Evolutionary conservation across 2,329 filamentous ascomycete species (phyloP), one percentile per base, ranked within the genome.

Genomic region (Ophiosphaerella herpotricha): DNA sequence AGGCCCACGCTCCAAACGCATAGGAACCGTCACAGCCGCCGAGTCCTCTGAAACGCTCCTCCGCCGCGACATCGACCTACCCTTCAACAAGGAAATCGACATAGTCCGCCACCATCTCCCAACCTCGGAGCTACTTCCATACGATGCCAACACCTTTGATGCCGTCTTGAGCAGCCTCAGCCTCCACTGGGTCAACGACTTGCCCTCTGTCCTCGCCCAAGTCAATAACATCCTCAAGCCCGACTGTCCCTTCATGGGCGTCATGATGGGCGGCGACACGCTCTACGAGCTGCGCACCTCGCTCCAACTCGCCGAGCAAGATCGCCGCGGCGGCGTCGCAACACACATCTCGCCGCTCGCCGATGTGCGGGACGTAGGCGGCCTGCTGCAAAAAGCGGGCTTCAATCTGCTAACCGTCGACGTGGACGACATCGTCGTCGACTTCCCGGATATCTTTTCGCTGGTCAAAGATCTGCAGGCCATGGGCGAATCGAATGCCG

Each of bases 371-470:
- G 95, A 99, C 68, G 84, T 97, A 1, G 94, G 94, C 2, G 92
- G 91, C 1, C 77, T 99, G 46, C 77, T 99, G 55, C 89, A 90
- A 61, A 86, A 87, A 55, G 90, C 93, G 0, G 91, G 92, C 14
- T 99, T 97, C 79, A 95, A 92, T 74, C 88, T 99, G 79, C 80
- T 97, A 63, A 99, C 95, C 0, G 91, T 99, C 1, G 94, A 99
- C 66, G 87, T 99, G 12, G 95, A 99, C 74, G 94, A 99, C 74
- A 95, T 99, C 43, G 85, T 97, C 24, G 91, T 99, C 26, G 91
- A 96, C 71, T 99, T 91, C 68, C 94, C 94, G 0, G 85, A 93
- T 74, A 88, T 83, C 0, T 96, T 96, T 76, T 85, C 91, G 1
- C 78, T 99, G 46, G 96, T 99, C 92, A 82, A 87, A 63, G 94